Percentiles rank a stretch among this genome's conserved stretches.
These are phyloP conservation scores for Alternaria gansuensis DNA, from an alignment of 2,329 filamentous ascomycete genomes.

Conservation along the genomic window DNA sequence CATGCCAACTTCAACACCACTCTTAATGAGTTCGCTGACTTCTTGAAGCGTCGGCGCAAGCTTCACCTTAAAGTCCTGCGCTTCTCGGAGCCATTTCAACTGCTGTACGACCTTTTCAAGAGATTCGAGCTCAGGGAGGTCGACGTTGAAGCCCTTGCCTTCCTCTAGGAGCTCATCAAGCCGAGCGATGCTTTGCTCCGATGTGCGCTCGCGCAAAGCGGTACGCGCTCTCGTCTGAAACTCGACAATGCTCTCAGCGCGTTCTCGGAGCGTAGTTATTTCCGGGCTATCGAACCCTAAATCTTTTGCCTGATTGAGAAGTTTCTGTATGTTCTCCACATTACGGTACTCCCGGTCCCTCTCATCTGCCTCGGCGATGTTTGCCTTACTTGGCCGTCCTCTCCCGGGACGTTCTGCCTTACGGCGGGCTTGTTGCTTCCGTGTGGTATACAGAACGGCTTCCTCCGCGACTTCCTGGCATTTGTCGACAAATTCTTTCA, in stretches of 20 bases:
- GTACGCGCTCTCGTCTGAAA: conserved; percentile 81
- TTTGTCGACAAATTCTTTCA: conserved; percentile 90
- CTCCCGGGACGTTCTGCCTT: conserved; percentile 93
- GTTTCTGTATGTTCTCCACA: conserved; percentile 84
- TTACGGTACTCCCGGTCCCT: conserved; percentile 84
- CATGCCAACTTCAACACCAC: conserved; percentile 79
- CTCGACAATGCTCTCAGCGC: conserved; percentile 81
- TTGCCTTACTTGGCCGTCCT: conserved; percentile 67
- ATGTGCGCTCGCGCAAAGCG: conserved; percentile 68
- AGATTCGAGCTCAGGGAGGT: conserved; percentile 85
- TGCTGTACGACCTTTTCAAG: conserved; percentile 83
- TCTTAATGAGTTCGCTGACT: conserved; percentile 78
- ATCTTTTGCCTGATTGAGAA: conserved; percentile 83
- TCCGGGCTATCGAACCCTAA: conserved; percentile 94
- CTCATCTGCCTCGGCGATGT: conserved; percentile 81
- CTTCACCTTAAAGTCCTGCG: conserved; percentile 68
- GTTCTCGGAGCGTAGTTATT: conserved; percentile 84
- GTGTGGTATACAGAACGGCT: conserved; percentile 92
- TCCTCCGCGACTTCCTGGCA: conserved; percentile 99
- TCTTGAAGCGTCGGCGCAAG: conserved; percentile 76
- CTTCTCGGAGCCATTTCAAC: conserved; percentile 86
- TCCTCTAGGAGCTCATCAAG: conserved; percentile 92
- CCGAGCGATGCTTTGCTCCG: conserved; percentile 67
- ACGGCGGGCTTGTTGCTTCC: conserved; percentile 95
- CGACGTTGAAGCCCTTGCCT: conserved; percentile 87